Percentiles rank a stretch among this genome's conserved stretches.
Conservation (phyloP, 257 asterid species). For the Fraxinus cuspidata region DNA sequence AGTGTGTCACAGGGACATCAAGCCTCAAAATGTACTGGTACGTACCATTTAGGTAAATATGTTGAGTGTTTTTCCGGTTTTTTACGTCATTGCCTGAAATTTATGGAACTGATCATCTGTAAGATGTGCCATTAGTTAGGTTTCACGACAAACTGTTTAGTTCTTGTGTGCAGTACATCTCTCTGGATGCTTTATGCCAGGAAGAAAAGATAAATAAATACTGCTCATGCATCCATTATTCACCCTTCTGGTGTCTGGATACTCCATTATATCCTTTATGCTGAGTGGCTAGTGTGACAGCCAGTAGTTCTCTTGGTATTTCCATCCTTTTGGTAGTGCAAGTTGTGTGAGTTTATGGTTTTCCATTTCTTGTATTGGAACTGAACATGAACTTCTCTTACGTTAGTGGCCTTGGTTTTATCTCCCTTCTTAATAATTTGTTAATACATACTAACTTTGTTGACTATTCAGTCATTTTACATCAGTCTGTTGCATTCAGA, state of each 20-base stretch:
- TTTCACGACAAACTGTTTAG: neutral
- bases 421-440: neutral
- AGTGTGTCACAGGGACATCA: constrained; percentile 97
- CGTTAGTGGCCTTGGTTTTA: neutral
- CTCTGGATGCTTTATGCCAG: constrained; percentile 19
- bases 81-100: constrained; percentile 10
- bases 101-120: neutral
- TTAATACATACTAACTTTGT: neutral
- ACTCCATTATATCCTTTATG: neutral
- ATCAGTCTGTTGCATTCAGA: constrained; percentile 12
- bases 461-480: neutral
- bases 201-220: neutral
- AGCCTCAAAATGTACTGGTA: constrained; percentile 97
- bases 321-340: neutral
- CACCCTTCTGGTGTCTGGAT: neutral
- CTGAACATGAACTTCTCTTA: constrained; percentile 10
- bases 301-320: neutral
- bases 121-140: constrained; percentile 8
- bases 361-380: neutral
- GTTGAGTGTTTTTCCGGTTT: constrained; percentile 2
- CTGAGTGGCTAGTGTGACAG: constrained; percentile 3
- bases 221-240: neutral
- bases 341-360: neutral
- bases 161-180: neutral
- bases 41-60: constrained; percentile 25